A percentile compares a stretch with the other conserved stretches of the same genome.
phyloP scores from a whole-genome alignment of 1,284 basidiomycete genomes.

The Bothia castanella region DNA sequence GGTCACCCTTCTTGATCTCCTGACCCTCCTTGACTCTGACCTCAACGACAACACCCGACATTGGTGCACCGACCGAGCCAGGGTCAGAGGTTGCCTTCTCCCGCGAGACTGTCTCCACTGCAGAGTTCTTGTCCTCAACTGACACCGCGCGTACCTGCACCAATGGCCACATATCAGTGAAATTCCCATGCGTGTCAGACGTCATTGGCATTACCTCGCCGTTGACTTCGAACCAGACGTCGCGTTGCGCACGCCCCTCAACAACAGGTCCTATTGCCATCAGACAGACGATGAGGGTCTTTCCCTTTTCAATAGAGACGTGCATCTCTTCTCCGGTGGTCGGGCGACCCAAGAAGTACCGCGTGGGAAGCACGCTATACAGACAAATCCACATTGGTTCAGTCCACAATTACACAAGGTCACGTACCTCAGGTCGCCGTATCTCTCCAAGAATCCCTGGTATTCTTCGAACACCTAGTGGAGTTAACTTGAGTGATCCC shows the following conservation, averaged over 20 bases:
- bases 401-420: conserved; percentile 10
- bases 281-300: conserved; percentile 94
- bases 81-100: conserved; percentile 93
- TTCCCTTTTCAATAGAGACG: conserved; percentile 95
- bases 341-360: conserved; percentile 95
- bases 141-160: conserved; percentile 82
- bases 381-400: conserved; percentile 17
- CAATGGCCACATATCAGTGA: conserved; percentile 14
- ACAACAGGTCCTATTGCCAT: conserved; percentile 95
- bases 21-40: conserved; percentile 96
- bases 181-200: conserved; percentile 6
- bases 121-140: conserved; percentile 94
- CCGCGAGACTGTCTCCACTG: conserved; percentile 89
- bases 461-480: conserved; percentile 94
- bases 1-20: conserved; percentile 97
- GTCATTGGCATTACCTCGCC: conserved; percentile 63
- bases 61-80: conserved; percentile 92
- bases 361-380: conserved; percentile 84
- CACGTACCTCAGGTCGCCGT: conserved; percentile 85
- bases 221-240: conserved; percentile 98
- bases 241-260: conserved; percentile 86
- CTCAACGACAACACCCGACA: conserved; percentile 98
- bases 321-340: conserved; percentile 93
- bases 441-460: conserved; percentile 91
- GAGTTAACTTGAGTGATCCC: conserved; percentile 17